Conservation (phyloP, 73 alveolate species). For the Paraurostyla sp. region DNA sequence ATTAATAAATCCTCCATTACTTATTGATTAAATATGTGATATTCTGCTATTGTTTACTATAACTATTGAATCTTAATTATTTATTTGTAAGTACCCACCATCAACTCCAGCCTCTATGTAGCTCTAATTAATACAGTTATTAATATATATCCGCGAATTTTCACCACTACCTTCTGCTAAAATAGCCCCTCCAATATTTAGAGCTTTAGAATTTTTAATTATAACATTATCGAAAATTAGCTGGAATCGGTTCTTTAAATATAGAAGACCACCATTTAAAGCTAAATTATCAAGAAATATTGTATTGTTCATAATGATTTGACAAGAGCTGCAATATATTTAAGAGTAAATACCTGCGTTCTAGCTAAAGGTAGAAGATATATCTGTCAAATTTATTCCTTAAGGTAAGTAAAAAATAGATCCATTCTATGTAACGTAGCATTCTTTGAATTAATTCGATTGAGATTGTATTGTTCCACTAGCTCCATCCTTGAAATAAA, state of each 20-base stretch:
- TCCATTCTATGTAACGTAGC: constrained; percentile 14
- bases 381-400: neutral
- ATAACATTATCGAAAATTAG: neutral
- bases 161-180: neutral
- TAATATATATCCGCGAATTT: neutral
- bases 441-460: neutral
- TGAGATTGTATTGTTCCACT: neutral
- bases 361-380: neutral
- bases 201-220: neutral
- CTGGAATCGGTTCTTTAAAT: neutral
- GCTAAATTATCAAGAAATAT: neutral
- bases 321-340: neutral
- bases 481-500: neutral
- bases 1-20: too few relatives aligned
- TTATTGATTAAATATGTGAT: too few relatives aligned
- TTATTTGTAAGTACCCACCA: too few relatives aligned
- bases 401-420: constrained; percentile 18
- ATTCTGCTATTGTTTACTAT: too few relatives aligned
- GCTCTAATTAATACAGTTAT: neutral
- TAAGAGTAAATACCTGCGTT: neutral
- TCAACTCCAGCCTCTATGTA: neutral
- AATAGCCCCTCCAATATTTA: neutral
- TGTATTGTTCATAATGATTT: neutral
- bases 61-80: too few relatives aligned
- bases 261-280: neutral